A percentile compares a stretch with the other conserved stretches of the same genome.
Conservation (phyloP, 495 filamentous ascomycete genomes). For the Daldinia decipiens region DNA sequence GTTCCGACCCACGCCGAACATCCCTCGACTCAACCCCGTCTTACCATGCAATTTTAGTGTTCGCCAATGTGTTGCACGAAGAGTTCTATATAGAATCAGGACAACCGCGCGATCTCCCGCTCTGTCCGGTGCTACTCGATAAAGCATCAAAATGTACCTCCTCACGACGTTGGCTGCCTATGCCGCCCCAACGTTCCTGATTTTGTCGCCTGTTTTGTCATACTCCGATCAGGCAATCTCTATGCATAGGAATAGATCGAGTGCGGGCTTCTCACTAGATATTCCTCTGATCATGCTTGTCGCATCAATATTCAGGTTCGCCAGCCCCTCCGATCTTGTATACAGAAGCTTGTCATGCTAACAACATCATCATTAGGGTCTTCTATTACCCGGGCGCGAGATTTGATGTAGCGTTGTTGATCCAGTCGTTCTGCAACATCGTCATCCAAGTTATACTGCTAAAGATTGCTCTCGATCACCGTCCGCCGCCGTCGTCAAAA, state of each 20-base stretch:
- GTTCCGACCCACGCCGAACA: constrained; percentile 2
- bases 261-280: constrained; percentile 85
- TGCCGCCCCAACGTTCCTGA: constrained; percentile 69
- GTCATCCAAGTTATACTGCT: constrained; percentile 82
- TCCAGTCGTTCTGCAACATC: constrained; percentile 90
- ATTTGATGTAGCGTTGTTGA: constrained; percentile 80
- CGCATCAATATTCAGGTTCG: constrained; percentile 88
- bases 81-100: constrained; percentile 11
- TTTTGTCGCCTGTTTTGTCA: constrained; percentile 84
- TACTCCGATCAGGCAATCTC: constrained; percentile 92
- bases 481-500: constrained; percentile 69
- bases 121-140: constrained; percentile 18
- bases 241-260: constrained; percentile 83
- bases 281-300: constrained; percentile 98
- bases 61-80: constrained; percentile 1
- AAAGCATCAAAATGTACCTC: constrained; percentile 51
- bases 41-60: constrained; percentile 7
- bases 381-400: constrained; percentile 95
- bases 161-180: constrained; percentile 58
- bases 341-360: constrained; percentile 16
- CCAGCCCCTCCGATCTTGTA: constrained; percentile 7
- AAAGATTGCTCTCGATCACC: constrained; percentile 89
- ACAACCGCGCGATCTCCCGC: constrained; percentile 20
- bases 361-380: constrained; percentile 61
- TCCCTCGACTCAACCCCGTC: background rate